Evolutionary conservation across 805 yeast species (phyloP).

Genomic region (Yamadazyma philogaea): DNA sequence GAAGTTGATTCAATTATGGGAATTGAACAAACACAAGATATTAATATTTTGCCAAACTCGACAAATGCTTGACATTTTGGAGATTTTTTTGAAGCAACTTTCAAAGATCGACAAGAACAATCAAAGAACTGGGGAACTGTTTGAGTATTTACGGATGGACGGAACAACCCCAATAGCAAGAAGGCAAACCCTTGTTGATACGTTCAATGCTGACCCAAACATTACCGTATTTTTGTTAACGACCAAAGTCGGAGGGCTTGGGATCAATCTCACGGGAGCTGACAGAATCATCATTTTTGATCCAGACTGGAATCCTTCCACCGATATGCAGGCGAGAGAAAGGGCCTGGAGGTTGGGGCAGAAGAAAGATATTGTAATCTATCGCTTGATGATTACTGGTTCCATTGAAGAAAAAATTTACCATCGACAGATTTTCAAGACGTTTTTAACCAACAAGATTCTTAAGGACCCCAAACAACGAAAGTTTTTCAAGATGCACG

Average conservation of each 20-base stretch:
- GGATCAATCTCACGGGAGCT: slow-evolving; percentile 92
- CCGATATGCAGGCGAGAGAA: slow-evolving; percentile 95
- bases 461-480: slow-evolving; percentile 93
- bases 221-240: slow-evolving; percentile 75
- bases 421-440: slow-evolving; percentile 95
- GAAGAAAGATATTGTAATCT: slow-evolving; percentile 85
- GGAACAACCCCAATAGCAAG: slow-evolving; percentile 80
- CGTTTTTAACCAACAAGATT: slow-evolving; percentile 87
- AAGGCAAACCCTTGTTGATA: slow-evolving; percentile 78
- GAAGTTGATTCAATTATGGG: slow-evolving; percentile 74
- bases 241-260: slow-evolving; percentile 94
- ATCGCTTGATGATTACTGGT: slow-evolving; percentile 89
- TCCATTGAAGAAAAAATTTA: slow-evolving; percentile 95
- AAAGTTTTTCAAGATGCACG: slow-evolving; percentile 88
- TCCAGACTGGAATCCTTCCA: slow-evolving; percentile 99
- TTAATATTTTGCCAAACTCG: slow-evolving; percentile 88
- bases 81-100: slow-evolving; percentile 53
- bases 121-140: slow-evolving; percentile 14
- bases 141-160: slow-evolving; percentile 81
- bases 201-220: slow-evolving; percentile 61
- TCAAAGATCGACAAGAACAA: slow-evolving; percentile 20
- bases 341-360: slow-evolving; percentile 98
- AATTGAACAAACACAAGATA: slow-evolving; percentile 69
- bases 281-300: slow-evolving; percentile 90
- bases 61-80: slow-evolving; percentile 89